Evolutionary conservation across 2,329 filamentous ascomycete genomes (phyloP).

Genomic region (Epichloe elymi): DNA sequence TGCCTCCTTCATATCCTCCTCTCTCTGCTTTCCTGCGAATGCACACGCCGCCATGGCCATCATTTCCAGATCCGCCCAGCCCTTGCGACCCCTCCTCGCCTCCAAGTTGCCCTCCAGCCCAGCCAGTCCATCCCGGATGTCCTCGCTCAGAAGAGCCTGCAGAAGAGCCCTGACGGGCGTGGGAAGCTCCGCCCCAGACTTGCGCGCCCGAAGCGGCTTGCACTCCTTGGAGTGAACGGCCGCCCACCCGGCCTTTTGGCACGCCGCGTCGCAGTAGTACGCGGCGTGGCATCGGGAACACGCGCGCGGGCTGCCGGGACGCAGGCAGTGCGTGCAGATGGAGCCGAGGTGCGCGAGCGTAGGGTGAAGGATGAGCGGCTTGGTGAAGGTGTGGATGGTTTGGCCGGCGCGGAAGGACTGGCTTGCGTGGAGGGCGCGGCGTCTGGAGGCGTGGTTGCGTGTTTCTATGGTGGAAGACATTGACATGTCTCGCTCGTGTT

Average conservation of each 20-base stretch:
- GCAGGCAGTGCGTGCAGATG: constrained; percentile 39
- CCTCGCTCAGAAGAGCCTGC: constrained; percentile 32
- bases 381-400: constrained; percentile 30
- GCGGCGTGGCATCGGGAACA: constrained; percentile 42
- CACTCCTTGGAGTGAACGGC: constrained; percentile 42
- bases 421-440: constrained; percentile 33
- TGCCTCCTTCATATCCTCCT: constrained; percentile 25
- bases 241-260: constrained; percentile 43
- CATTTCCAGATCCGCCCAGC: constrained; percentile 35
- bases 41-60: constrained; percentile 29
- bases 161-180: constrained; percentile 42
- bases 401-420: constrained; percentile 30
- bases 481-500: too few species aligned
- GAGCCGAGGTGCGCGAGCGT: constrained; percentile 25
- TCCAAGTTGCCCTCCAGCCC: constrained; percentile 33
- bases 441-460: constrained; percentile 18
- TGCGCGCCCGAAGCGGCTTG: constrained; percentile 25
- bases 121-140: constrained; percentile 20
- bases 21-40: constrained; percentile 27
- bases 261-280: constrained; percentile 40
- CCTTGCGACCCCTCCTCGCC: constrained; percentile 20
- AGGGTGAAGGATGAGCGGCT: constrained; percentile 32
- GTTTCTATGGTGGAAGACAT: not conserved
- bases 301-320: constrained; percentile 15
- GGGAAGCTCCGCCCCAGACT: constrained; percentile 25